Evolutionary conservation across 805 yeast genomes (phyloP).

Genomic region (Zygosaccharomyces lentus): DNA sequence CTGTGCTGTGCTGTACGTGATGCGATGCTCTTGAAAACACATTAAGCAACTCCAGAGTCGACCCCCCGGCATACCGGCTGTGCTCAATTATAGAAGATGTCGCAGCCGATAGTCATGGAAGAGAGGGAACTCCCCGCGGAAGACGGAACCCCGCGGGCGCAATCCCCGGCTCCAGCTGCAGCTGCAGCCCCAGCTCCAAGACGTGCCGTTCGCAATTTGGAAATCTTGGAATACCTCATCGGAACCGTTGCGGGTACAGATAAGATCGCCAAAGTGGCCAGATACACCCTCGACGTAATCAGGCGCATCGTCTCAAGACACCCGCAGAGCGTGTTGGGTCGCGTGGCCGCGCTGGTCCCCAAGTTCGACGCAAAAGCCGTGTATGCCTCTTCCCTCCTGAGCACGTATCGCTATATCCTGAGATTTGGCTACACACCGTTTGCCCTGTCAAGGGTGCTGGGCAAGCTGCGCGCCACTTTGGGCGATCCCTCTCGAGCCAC

Average conservation of each 20-base stretch:
- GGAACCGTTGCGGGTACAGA: conserved; percentile 65
- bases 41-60: too few species aligned
- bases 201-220: conserved; percentile 30
- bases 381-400: conserved; percentile 47
- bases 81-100: not conserved
- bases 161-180: not conserved
- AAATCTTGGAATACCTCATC: conserved; percentile 49
- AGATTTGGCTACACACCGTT: conserved; percentile 71
- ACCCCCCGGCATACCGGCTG: too few species aligned
- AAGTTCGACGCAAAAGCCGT: conserved; percentile 28
- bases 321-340: conserved; percentile 25
- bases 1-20: too few species aligned
- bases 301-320: conserved; percentile 44
- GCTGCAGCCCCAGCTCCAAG: not conserved
- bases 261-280: conserved; percentile 60
- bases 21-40: too few species aligned
- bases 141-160: not conserved
- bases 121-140: conserved; percentile 9
- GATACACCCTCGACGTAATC: conserved; percentile 53
- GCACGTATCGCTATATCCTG: conserved; percentile 58
- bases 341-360: conserved; percentile 14
- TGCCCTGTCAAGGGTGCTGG: conserved; percentile 40
- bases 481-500: conserved; percentile 20
- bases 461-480: conserved; percentile 32
- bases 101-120: conserved; percentile 15